Evolutionary conservation across 495 filamentous ascomycete species (phyloP).

Genomic region (Immersiella caudata): DNA sequence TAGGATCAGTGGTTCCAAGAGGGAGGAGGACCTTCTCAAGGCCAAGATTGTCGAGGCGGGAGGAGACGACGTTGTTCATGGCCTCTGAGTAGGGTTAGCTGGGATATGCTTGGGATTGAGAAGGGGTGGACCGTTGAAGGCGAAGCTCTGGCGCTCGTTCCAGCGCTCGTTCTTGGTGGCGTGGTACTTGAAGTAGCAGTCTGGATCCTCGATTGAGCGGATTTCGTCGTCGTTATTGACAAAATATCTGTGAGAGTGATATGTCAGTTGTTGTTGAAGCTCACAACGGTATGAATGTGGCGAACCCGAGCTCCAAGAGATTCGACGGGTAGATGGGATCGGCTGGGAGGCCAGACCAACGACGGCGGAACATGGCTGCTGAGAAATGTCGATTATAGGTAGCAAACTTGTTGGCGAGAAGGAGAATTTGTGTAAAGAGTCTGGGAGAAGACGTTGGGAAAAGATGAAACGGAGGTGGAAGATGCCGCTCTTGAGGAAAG

Average conservation of each 20-base stretch:
- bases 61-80: conserved; percentile 59
- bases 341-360: conserved; percentile 63
- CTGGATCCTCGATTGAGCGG: conserved; percentile 63
- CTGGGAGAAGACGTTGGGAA: neutral
- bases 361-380: conserved; percentile 68
- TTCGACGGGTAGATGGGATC: conserved; percentile 67
- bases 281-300: neutral
- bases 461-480: no score
- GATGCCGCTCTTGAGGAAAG: neutral
- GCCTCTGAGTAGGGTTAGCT: conserved; percentile 52
- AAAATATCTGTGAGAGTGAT: conserved; percentile 57
- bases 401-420: neutral
- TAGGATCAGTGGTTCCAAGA: conserved; percentile 40
- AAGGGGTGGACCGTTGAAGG: conserved; percentile 62
- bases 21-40: conserved; percentile 65
- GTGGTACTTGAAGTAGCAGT: conserved; percentile 72
- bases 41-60: conserved; percentile 62
- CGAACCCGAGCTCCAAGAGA: conserved; percentile 71
- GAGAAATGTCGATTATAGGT: neutral
- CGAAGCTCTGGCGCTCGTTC: conserved; percentile 70
- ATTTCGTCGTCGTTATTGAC: conserved; percentile 74
- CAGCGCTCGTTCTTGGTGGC: conserved; percentile 69
- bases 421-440: no score
- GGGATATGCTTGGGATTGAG: conserved; percentile 6
- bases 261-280: conserved; percentile 18